A percentile compares a stretch with the other conserved stretches of the same genome.
Conservation (phyloP, 352 stramenopile genomes). For the Pythium sp. region DNA sequence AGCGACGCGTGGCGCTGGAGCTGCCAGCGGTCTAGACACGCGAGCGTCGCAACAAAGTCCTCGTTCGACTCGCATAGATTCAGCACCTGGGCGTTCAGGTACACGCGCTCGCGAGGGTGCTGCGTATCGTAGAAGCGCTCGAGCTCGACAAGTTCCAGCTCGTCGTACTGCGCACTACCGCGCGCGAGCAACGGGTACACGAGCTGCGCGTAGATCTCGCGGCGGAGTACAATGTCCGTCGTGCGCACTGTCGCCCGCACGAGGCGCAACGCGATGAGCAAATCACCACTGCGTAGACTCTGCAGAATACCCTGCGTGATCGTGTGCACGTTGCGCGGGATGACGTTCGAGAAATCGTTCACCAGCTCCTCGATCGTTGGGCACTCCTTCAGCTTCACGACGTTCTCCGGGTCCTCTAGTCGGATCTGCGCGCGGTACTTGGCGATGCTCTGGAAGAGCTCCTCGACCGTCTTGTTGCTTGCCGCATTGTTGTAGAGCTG, state of each 20-base stretch:
- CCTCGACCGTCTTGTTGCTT: constrained; percentile 36
- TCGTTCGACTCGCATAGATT: constrained; percentile 68
- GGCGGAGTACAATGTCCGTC: constrained; percentile 38
- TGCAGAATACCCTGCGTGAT: constrained; percentile 46
- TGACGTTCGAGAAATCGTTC: constrained; percentile 49
- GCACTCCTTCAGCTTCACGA: constrained; percentile 30
- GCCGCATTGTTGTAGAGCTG: constrained; percentile 53
- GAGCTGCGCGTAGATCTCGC: constrained; percentile 65
- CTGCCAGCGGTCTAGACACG: constrained; percentile 62
- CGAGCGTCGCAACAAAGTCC: constrained; percentile 55
- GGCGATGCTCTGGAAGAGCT: constrained; percentile 58
- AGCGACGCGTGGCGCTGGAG: constrained; percentile 31
- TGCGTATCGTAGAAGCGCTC: constrained; percentile 62
- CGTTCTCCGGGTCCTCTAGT: constrained; percentile 16
- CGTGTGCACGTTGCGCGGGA: constrained; percentile 50
- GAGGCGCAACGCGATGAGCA: constrained; percentile 39
- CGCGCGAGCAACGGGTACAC: constrained; percentile 57
- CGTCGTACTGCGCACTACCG: constrained; percentile 24
- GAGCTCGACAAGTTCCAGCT: constrained; percentile 46
- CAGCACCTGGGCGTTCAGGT: constrained; percentile 57
- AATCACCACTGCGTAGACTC: constrained; percentile 44
- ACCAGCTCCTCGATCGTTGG: constrained; percentile 59
- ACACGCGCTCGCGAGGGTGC: constrained; percentile 32
- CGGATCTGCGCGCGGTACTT: constrained; percentile 36
- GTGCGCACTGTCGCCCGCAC: constrained; percentile 42